Base-by-base conservation (phyloP, 2,329 filamentous ascomycete genomes). In the Dothidotthia symphoricarpi region DNA sequence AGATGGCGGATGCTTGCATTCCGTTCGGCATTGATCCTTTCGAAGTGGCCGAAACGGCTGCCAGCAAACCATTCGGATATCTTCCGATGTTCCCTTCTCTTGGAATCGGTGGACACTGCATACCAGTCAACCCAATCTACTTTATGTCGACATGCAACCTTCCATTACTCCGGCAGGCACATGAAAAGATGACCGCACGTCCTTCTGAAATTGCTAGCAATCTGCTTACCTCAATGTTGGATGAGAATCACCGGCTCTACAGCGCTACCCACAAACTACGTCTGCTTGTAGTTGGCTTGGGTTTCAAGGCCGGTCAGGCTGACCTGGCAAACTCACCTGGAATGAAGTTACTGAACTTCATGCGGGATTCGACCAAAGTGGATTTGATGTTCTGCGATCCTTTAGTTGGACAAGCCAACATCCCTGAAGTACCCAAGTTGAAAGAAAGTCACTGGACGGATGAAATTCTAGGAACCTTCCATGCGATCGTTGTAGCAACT, bases 61-160 rank as follows among this genome's bases (percentile, higher is more conserved):
- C 69, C 3, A 75, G 72, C 12, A 78, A 55, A 26, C 51, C 51
- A 11, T 48, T 43, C 16, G 45, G 76, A 16, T 78, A 75, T 46
- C 67, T 71, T 43, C 68, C 75, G 0, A 73, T 71, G 52, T 57
- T 57, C 0, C 75, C 76, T 0, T 66, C 71, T 1, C 56, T 75
- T 1, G 76, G 75, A 8, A 75, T 79, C 4, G 76, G 76, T 1
- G 75, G 76, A 0, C 75, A 78, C 53, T 79, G 76, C 45, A 78
- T 79, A 40, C 76, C 76, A 0, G 69, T 78, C 43, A 79, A 79
- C 41, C 76, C 75, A 0, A 71, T 71, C 60, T 78, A 78, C 46
- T 61, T 79, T 13, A 59, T 78, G 8, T 69, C 69, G 15, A 76
- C 72, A 49, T 71, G 63, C 46, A 52, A 61, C 3, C 70, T 77